Percentiles rank a stretch among this genome's conserved stretches.
Conservation (phyloP, 352 stramenopile species). For the Phytophthora aleatoria region DNA sequence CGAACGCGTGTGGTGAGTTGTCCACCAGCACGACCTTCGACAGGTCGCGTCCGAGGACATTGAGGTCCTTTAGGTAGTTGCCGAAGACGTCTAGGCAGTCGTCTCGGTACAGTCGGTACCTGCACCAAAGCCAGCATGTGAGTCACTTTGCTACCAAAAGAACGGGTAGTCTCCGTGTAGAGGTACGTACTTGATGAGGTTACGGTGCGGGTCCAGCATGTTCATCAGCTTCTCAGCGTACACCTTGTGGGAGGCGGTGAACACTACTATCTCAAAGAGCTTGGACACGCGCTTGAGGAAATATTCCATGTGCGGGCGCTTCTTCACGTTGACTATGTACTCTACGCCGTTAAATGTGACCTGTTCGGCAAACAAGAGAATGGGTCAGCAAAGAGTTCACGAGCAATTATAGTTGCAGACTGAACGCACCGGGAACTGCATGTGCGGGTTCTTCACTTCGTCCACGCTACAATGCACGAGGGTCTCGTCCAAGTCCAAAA, state of each 20-base stretch:
- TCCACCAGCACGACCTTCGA: constrained; percentile 94
- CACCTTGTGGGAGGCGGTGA: constrained; percentile 95
- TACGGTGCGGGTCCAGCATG: constrained; percentile 93
- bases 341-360: constrained; percentile 95
- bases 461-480: constrained; percentile 99
- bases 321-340: constrained; percentile 97
- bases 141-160: neutral
- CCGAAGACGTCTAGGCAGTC: constrained; percentile 96
- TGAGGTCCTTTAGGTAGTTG: constrained; percentile 99
- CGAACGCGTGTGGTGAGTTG: constrained; percentile 98
- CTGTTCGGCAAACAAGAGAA: constrained; percentile 31
- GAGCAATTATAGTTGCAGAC: neutral
- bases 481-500: constrained; percentile 99
- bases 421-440: constrained; percentile 92
- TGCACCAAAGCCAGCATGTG: constrained; percentile 28
- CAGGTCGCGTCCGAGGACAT: constrained; percentile 94
- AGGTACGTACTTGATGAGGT: constrained; percentile 83
- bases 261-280: constrained; percentile 99
- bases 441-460: constrained; percentile 92
- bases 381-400: neutral
- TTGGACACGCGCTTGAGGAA: constrained; percentile 94
- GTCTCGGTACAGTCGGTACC: constrained; percentile 95
- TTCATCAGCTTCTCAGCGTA: constrained; percentile 98
- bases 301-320: constrained; percentile 94
- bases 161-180: neutral